phyloP scores from a whole-genome alignment of 1,284 basidiomycete genomes.

The Stereum hirsutum region DNA sequence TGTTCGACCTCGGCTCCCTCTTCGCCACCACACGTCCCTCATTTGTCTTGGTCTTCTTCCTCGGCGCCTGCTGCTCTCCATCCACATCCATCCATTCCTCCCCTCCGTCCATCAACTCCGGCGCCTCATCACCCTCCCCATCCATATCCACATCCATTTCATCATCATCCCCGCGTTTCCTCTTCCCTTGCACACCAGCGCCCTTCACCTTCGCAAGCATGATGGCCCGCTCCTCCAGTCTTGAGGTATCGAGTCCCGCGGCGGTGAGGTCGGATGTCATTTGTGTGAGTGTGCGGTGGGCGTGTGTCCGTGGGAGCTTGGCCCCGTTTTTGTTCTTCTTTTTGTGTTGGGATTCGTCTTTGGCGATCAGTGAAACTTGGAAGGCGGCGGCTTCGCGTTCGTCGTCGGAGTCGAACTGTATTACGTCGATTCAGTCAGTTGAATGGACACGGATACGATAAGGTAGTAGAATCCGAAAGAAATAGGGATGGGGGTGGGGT shows the following conservation, averaged over 20 bases:
- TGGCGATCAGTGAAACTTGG: constrained; percentile 61
- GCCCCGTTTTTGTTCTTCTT: constrained; percentile 85
- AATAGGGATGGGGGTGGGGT: not conserved
- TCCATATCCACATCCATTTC: constrained; percentile 33
- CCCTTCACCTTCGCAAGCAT: constrained; percentile 75
- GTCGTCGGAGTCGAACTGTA: constrained; percentile 84
- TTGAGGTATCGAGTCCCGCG: constrained; percentile 84
- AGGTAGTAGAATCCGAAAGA: not conserved
- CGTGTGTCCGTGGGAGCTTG: constrained; percentile 79
- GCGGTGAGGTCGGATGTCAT: constrained; percentile 77
- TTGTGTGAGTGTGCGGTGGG: constrained; percentile 81
- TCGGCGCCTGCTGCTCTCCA: constrained; percentile 40
- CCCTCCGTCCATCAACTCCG: too few relatives aligned
- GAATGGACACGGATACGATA: too few relatives aligned
- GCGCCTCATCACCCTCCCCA: constrained; percentile 35
- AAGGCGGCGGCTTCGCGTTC: constrained; percentile 74
- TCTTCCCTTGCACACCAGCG: constrained; percentile 66
- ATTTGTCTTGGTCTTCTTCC: constrained; percentile 55
- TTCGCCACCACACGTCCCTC: constrained; percentile 44
- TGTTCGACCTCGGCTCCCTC: constrained; percentile 59
- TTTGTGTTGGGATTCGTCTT: constrained; percentile 77
- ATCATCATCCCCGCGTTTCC: constrained; percentile 44
- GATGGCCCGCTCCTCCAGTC: constrained; percentile 82
- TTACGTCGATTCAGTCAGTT: not conserved
- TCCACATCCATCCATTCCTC: constrained; percentile 48